A percentile compares a stretch with the other conserved stretches of the same genome.
Evolutionary conservation across 495 filamentous ascomycete genomes (phyloP).

Genomic region (Entonaema liquescens): DNA sequence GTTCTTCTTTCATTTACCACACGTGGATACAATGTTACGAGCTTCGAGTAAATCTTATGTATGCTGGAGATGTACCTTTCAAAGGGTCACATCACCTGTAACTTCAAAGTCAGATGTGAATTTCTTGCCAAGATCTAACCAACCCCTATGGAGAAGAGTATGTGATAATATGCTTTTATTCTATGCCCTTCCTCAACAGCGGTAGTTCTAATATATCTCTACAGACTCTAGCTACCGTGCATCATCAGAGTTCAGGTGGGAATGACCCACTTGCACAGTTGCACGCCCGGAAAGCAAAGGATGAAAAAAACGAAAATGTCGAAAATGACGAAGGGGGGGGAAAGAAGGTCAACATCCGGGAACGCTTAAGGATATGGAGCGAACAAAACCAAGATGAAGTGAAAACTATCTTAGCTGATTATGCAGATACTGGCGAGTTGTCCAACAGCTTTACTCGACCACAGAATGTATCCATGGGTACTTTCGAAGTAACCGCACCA

Average conservation of each 20-base stretch:
- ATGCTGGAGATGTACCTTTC: slow-evolving; percentile 43
- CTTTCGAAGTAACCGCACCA: slow-evolving; percentile 49
- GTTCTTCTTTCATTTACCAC: neutral
- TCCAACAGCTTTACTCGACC: slow-evolving; percentile 43
- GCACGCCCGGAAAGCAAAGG: slow-evolving; percentile 27
- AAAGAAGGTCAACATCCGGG: slow-evolving; percentile 50
- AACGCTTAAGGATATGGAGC: slow-evolving; percentile 65
- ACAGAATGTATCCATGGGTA: slow-evolving; percentile 45
- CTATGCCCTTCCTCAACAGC: neutral
- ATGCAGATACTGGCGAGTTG: slow-evolving; percentile 44
- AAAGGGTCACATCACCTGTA: slow-evolving; percentile 8
- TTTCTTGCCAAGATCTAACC: slow-evolving; percentile 10
- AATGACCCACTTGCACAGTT: slow-evolving; percentile 1
- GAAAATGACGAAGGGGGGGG: neutral
- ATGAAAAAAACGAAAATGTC: no score
- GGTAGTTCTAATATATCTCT: slow-evolving; percentile 9
- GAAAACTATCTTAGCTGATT: slow-evolving; percentile 44
- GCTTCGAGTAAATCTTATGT: slow-evolving; percentile 39
- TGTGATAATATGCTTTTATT: slow-evolving; percentile 3
- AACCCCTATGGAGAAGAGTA: slow-evolving; percentile 36
- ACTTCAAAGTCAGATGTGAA: slow-evolving; percentile 20
- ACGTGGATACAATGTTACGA: slow-evolving; percentile 28
- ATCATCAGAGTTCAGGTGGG: neutral
- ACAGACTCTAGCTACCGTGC: slow-evolving; percentile 40
- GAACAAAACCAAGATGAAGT: slow-evolving; percentile 53